Percentiles rank a stretch among this genome's conserved stretches.
These are phyloP conservation scores for Scheffersomyces stipitis DNA, from an alignment of 805 yeast genomes.

Conservation along the genomic window DNA sequence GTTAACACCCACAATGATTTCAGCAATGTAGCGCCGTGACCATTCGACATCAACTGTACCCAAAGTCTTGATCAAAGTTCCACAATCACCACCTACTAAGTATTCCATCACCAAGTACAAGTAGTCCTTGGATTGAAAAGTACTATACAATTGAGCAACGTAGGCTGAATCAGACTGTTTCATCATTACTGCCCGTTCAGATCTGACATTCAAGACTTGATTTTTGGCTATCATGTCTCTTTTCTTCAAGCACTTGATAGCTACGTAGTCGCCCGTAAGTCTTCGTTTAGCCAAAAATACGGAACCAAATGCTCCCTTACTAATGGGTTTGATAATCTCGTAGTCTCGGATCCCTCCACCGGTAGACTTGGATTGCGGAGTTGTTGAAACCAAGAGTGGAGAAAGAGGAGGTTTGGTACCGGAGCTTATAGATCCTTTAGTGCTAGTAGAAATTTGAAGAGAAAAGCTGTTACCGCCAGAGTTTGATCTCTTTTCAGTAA, in stretches of 20 bases:
- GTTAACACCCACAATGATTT: conserved; percentile 85
- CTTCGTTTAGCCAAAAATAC: conserved; percentile 84
- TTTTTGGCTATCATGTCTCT: conserved; percentile 97
- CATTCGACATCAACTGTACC: conserved; percentile 85
- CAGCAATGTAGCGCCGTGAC: conserved; percentile 85
- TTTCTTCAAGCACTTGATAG: conserved; percentile 87
- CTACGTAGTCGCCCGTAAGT: conserved; percentile 91
- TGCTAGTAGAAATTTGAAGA: conserved; percentile 1
- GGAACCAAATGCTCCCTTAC: conserved; percentile 97
- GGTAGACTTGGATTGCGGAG: conserved; percentile 50
- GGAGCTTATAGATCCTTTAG: not conserved
- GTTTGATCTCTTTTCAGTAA: conserved; percentile 16
- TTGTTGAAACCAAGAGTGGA: conserved; percentile 70
- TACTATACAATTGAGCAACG: conserved; percentile 84
- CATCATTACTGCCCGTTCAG: conserved; percentile 98
- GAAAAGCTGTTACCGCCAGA: conserved; percentile 16
- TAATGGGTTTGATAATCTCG: conserved; percentile 87
- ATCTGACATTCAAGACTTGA: conserved; percentile 90
- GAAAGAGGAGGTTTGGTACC: conserved; percentile 65
- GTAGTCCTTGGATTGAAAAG: conserved; percentile 86
- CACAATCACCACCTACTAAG: conserved; percentile 93
- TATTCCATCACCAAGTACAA: conserved; percentile 95
- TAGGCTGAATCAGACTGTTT: conserved; percentile 90
- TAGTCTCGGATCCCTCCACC: conserved; percentile 82
- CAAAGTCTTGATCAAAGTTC: conserved; percentile 76